phyloP scores from a whole-genome alignment of 73 alveolate genomes.

The Blepharisma stoltei region DNA sequence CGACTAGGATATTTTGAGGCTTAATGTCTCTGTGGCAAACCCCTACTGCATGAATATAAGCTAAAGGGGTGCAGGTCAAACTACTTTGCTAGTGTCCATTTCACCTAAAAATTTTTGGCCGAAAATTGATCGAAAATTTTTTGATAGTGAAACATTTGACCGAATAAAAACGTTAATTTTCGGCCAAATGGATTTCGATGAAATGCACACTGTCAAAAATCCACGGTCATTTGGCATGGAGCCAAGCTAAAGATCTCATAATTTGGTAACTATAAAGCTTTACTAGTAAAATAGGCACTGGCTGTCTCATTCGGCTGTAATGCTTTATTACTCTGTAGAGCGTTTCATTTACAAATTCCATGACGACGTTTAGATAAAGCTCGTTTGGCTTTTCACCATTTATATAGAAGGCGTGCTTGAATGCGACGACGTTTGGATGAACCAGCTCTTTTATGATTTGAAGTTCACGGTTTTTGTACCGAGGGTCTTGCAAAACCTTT shows the following conservation, averaged over 20 bases:
- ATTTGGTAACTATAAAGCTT: constrained; percentile 77
- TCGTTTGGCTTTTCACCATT: constrained; percentile 81
- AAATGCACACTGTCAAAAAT: too few relatives aligned
- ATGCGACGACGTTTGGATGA: constrained; percentile 83
- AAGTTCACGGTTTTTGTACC: constrained; percentile 90
- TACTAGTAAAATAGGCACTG: constrained; percentile 81
- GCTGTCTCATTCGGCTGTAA: constrained; percentile 83
- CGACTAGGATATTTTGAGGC: constrained; percentile 79
- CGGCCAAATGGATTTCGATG: too few relatives aligned
- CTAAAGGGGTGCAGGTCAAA: too few relatives aligned
- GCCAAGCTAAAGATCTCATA: constrained; percentile 64
- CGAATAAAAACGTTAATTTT: too few relatives aligned
- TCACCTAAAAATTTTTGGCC: too few relatives aligned
- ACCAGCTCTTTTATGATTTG: constrained; percentile 88
- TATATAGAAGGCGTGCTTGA: constrained; percentile 88
- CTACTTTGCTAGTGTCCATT: too few relatives aligned
- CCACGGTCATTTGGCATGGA: too few relatives aligned
- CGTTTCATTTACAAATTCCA: constrained; percentile 74
- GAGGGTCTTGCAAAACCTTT: constrained; percentile 89
- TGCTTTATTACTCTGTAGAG: constrained; percentile 80
- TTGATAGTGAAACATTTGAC: too few relatives aligned
- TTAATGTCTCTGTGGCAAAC: constrained; percentile 86
- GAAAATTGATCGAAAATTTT: too few relatives aligned
- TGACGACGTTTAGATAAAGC: constrained; percentile 68
- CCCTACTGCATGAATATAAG: constrained; percentile 82